Evolutionary conservation across 1,284 basidiomycete genomes (phyloP).

Genomic region (Psilocybe mexicana): DNA sequence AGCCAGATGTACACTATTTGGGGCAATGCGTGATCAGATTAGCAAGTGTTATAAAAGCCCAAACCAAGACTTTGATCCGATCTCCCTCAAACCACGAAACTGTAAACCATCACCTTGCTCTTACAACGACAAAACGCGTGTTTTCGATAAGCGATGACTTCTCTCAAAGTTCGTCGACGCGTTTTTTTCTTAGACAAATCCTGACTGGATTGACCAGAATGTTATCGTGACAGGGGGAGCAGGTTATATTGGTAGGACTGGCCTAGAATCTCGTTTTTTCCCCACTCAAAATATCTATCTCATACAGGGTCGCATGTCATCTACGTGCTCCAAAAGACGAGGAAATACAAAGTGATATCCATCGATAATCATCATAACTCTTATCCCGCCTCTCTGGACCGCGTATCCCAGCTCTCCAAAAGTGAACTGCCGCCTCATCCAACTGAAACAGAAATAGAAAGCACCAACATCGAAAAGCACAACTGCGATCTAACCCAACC

Average conservation of each 20-base stretch:
- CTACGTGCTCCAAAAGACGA: conserved; percentile 82
- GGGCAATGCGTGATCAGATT: conserved; percentile 15
- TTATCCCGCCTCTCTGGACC: conserved; percentile 68
- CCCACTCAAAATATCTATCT: conserved; percentile 14
- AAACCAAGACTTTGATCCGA: conserved; percentile 20
- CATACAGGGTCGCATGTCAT: conserved; percentile 86
- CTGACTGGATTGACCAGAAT: conserved; percentile 46
- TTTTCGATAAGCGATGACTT: conserved; percentile 16
- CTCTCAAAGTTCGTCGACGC: conserved; percentile 44
- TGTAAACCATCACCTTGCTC: neutral
- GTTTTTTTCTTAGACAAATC: conserved; percentile 13
- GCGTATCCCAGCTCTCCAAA: conserved; percentile 79
- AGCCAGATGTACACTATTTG: conserved; percentile 1
- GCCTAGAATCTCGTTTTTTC: conserved; percentile 9
- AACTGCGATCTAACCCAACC: conserved; percentile 75
- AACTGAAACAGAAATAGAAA: conserved; percentile 64
- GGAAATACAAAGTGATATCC: conserved; percentile 89
- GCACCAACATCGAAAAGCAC: conserved; percentile 71
- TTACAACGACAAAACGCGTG: neutral
- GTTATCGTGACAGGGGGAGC: conserved; percentile 83
- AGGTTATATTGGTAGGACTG: conserved; percentile 75
- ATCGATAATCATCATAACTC: conserved; percentile 95
- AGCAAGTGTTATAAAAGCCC: conserved; percentile 8
- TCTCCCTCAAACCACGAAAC: conserved; percentile 10
- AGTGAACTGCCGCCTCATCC: conserved; percentile 66